Percentiles rank a stretch among this genome's conserved stretches.
Evolutionary conservation across 1,284 basidiomycete genomes (phyloP).

Genomic region (Papiliotrema laurentii): DNA sequence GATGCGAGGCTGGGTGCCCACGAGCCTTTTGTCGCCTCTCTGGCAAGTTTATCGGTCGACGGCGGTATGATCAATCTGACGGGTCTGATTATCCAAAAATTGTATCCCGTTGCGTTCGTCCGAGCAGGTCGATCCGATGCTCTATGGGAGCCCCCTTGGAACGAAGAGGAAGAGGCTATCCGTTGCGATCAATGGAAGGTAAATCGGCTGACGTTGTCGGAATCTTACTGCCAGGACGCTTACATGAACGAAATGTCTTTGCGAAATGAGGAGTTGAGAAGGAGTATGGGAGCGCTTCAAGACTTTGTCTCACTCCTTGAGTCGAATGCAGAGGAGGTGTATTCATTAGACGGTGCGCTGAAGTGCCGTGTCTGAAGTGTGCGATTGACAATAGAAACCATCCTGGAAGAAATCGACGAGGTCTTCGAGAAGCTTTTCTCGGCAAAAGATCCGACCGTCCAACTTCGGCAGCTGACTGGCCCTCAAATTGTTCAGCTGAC

Average conservation of each 20-base stretch:
- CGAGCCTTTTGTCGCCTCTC: conserved; percentile 60
- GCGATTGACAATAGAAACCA: conserved; percentile 9
- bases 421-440: conserved; percentile 39
- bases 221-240: conserved; percentile 22
- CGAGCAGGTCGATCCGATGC: conserved; percentile 54
- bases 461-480: conserved; percentile 44
- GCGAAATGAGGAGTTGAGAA: conserved; percentile 31
- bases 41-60: conserved; percentile 73
- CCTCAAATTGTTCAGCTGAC: conserved; percentile 63
- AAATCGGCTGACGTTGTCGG: conserved; percentile 16
- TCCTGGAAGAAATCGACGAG: conserved; percentile 24
- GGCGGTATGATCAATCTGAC: conserved; percentile 74
- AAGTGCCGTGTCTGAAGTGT: background rate
- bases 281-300: conserved; percentile 26
- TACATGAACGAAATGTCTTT: conserved; percentile 31
- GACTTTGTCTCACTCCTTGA: conserved; percentile 22
- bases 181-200: conserved; percentile 68
- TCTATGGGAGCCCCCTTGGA: conserved; percentile 60
- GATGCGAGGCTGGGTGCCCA: conserved; percentile 72
- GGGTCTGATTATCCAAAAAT: conserved; percentile 70
- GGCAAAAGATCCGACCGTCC: conserved; percentile 38
- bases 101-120: conserved; percentile 47
- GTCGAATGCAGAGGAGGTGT: conserved; percentile 18
- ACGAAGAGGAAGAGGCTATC: conserved; percentile 63
- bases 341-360: conserved; percentile 7